These are phyloP conservation scores for Arthrobotrys pseudoclavata DNA, from an alignment of 2,329 filamentous ascomycete species.

Conservation along the genomic window DNA sequence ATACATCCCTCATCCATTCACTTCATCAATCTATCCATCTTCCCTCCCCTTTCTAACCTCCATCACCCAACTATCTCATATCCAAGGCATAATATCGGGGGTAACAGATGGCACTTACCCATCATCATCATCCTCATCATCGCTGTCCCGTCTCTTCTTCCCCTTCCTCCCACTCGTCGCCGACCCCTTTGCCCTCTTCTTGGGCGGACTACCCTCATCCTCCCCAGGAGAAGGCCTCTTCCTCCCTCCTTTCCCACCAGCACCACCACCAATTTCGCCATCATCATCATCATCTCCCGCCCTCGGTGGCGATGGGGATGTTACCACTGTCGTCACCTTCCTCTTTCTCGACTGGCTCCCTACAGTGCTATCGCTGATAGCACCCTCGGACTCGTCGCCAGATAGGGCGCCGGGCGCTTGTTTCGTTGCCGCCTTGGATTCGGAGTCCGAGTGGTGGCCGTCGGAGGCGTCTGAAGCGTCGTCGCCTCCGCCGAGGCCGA, in stretches of 20 bases:
- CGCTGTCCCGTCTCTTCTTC: constrained; percentile 30
- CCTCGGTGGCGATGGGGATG: constrained; percentile 40
- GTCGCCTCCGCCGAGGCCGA: constrained; percentile 52
- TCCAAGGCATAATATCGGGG: neutral
- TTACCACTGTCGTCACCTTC: constrained; percentile 29
- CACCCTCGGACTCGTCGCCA: constrained; percentile 55
- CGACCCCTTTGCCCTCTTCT: constrained; percentile 53
- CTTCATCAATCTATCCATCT: neutral
- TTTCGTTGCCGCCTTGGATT: constrained; percentile 25
- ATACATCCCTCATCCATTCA: neutral
- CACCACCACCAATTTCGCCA: neutral
- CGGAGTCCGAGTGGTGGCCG: constrained; percentile 41
- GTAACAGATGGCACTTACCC: constrained; percentile 33
- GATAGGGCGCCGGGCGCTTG: constrained; percentile 17
- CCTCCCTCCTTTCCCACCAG: constrained; percentile 27
- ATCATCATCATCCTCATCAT: constrained; percentile 39
- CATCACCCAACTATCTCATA: neutral
- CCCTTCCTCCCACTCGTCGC: constrained; percentile 20
- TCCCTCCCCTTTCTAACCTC: neutral
- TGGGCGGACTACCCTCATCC: constrained; percentile 48
- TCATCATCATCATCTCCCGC: constrained; percentile 42
- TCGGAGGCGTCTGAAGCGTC: constrained; percentile 32
- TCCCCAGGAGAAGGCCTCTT: constrained; percentile 57
- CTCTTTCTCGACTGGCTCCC: constrained; percentile 38
- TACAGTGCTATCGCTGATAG: constrained; percentile 54